Conservation (phyloP, 116 monocot species). For the Zostera marina region DNA sequence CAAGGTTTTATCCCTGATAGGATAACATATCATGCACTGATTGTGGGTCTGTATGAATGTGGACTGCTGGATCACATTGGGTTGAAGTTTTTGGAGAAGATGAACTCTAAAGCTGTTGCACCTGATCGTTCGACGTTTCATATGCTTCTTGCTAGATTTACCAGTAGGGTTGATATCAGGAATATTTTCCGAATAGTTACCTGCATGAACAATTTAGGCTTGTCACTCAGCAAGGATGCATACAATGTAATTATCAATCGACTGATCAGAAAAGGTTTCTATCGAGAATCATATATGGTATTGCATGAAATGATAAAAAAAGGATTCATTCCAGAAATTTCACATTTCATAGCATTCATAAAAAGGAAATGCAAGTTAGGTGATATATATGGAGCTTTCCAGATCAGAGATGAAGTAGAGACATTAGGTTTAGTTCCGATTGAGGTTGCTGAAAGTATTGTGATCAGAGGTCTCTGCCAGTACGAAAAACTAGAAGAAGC, state of each 20-base stretch:
- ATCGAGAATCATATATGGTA: slow-evolving; percentile 31
- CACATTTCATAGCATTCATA: slow-evolving; percentile 68
- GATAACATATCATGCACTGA: slow-evolving; percentile 41
- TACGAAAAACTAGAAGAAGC: slow-evolving; percentile 74
- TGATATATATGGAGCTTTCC: slow-evolving; percentile 53
- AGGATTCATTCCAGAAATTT: slow-evolving; percentile 33
- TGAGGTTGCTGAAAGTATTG: slow-evolving; percentile 59
- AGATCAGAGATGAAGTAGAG: slow-evolving; percentile 71
- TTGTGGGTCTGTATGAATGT: slow-evolving; percentile 46
- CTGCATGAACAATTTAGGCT: slow-evolving; percentile 43
- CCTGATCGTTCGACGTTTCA: slow-evolving; percentile 58
- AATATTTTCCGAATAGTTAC: slow-evolving; percentile 28
- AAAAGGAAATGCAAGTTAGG: slow-evolving; percentile 69
- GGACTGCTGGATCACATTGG: slow-evolving; percentile 51
- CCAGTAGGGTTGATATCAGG: slow-evolving; percentile 27
- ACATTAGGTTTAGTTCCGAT: slow-evolving; percentile 29
- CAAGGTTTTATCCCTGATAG: slow-evolving; percentile 42
- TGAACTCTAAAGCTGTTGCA: slow-evolving; percentile 28
- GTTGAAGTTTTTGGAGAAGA: slow-evolving; percentile 66
- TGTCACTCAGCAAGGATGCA: slow-evolving; percentile 29
- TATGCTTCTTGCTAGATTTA: slow-evolving; percentile 38
- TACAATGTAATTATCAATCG: slow-evolving; percentile 56
- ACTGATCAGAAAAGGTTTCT: slow-evolving; percentile 50
- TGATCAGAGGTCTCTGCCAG: slow-evolving; percentile 67
- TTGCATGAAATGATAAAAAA: slow-evolving; percentile 56